Evolutionary conservation across 345 rosid species (phyloP).

Genomic region (Pistacia vera): DNA sequence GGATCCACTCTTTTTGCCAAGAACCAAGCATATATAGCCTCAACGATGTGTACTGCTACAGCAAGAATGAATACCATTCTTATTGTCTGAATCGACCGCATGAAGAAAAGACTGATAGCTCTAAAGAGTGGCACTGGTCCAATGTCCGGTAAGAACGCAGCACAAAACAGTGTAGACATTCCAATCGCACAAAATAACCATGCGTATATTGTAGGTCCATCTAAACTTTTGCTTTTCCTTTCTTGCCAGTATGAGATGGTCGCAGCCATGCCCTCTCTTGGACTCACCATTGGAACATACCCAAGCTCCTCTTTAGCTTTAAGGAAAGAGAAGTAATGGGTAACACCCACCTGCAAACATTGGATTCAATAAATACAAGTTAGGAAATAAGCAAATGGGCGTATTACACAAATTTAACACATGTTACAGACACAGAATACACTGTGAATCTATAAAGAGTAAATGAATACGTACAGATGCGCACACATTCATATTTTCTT

Average conservation of each 20-base stretch:
- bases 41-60: constrained; percentile 45
- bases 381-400: not conserved
- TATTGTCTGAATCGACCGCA: constrained; percentile 47
- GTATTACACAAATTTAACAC: not conserved
- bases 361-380: constrained; percentile 19
- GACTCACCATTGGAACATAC: constrained; percentile 77
- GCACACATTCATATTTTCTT: not conserved
- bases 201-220: constrained; percentile 61
- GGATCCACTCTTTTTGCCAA: constrained; percentile 74
- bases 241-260: constrained; percentile 80
- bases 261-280: constrained; percentile 85
- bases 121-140: constrained; percentile 66
- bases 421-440: not conserved
- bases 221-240: constrained; percentile 62
- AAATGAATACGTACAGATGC: not conserved
- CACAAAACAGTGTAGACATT: constrained; percentile 47
- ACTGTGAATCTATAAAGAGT: not conserved
- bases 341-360: constrained; percentile 75
- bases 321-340: constrained; percentile 86
- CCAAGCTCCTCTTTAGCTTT: constrained; percentile 93
- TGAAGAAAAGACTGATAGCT: constrained; percentile 55
- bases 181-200: constrained; percentile 62
- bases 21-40: constrained; percentile 62
- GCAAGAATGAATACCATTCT: constrained; percentile 44
- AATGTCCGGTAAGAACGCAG: constrained; percentile 63